Evolutionary conservation across 768 basidiomycete genomes (phyloP), one percentile per base, ranked within the genome.

Genomic region (Auriscalpium microsporum): DNA sequence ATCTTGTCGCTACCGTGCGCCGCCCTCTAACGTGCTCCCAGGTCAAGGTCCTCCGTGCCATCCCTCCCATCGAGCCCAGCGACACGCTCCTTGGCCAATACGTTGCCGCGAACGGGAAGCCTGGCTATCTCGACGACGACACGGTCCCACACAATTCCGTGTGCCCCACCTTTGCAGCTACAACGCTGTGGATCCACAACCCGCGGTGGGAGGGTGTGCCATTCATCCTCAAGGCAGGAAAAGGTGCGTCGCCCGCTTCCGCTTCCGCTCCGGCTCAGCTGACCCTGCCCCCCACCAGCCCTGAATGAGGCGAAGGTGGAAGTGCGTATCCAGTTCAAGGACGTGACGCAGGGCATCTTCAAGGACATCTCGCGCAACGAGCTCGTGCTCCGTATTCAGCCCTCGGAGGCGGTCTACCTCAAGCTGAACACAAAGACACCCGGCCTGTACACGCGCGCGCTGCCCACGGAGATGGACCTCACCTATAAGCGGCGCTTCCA

Each of bases 291-390:
- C 50, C 28, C 21, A 9, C 5, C 64, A 95, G 94, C 95, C 5
- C 74, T 99, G 57, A 96, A 98, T 74, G 96, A 99, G 72, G 90
- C 92, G 69, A 99, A 99, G 75, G 94, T 97, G 53, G 95, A 97
- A 72, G 86, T 98, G 64, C 90, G 95, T 50, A 86, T 98, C 56
- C 95, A 99, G 70, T 98, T 92, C 80, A 97, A 94, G 74, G 94
- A 97, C 69, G 94, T 95, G 52, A 94, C 94, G 1, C 82, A 86
- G 68, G 95, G 95, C 50, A 96, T 98, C 67, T 99, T 98, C 82
- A 86, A 87, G 69, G 87, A 97, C 64, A 93, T 98, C 65, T 81
- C 90, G 19, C 86, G 96, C 59, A 96, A 99, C 73, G 95, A 99
- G 73, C 81, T 99, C 64, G 96, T 99, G 60, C 84, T 98, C 68